Conservation (phyloP, 2,329 filamentous ascomycete genomes). For the Madurella fahalii region DNA sequence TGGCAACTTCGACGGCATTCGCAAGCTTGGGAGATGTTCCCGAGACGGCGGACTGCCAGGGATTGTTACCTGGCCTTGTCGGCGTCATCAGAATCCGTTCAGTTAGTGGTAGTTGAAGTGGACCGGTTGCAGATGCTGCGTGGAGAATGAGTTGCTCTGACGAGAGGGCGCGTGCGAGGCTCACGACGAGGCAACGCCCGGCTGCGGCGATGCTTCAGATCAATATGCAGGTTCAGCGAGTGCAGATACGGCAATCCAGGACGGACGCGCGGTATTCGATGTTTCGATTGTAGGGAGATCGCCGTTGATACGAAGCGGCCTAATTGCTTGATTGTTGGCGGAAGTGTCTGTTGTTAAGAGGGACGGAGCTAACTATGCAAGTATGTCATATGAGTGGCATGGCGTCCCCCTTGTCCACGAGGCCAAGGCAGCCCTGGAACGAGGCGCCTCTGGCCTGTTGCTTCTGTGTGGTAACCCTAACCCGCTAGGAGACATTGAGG, state of each 20-base stretch:
- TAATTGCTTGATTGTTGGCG: background rate
- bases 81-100: slow-evolving; percentile 16
- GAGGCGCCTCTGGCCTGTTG: too few species aligned
- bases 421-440: background rate
- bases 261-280: background rate
- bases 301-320: background rate
- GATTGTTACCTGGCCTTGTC: slow-evolving; percentile 17
- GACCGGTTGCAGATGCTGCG: background rate
- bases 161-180: background rate
- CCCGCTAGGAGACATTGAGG: too few species aligned
- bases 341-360: background rate
- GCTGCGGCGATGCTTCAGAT: too few species aligned
- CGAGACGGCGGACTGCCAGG: slow-evolving; percentile 26
- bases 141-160: background rate
- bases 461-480: too few species aligned
- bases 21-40: slow-evolving; percentile 25
- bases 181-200: too few species aligned
- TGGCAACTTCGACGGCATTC: slow-evolving; percentile 34
- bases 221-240: too few species aligned
- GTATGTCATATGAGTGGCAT: slow-evolving; percentile 16
- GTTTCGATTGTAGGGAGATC: background rate
- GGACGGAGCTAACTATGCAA: background rate
- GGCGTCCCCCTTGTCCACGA: slow-evolving; percentile 10
- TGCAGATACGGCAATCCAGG: too few species aligned
- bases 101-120: background rate